Conservation (phyloP, 139 green algal genomes). For the Tetradesmus lagerheimii region DNA sequence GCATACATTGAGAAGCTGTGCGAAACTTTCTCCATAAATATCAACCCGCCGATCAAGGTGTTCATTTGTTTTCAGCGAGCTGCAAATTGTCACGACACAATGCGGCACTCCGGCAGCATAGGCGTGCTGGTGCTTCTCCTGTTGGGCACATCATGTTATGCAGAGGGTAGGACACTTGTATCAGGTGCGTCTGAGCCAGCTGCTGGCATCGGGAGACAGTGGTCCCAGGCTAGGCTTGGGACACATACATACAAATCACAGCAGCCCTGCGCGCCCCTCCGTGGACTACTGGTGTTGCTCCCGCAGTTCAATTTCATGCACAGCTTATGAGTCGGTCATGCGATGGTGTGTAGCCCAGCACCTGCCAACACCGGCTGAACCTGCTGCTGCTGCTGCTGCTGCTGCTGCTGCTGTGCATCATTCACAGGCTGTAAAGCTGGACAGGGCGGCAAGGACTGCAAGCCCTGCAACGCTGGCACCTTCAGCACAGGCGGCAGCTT, state of each 20-base stretch:
- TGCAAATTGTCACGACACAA: not conserved
- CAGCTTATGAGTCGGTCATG: too few species aligned
- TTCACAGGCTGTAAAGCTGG: not conserved
- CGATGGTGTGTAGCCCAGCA: not conserved
- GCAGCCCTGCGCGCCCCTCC: too few species aligned
- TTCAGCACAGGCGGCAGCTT: not conserved
- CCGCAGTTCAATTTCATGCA: too few species aligned
- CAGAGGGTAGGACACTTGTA: not conserved
- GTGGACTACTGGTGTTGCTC: too few species aligned
- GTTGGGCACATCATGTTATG: not conserved
- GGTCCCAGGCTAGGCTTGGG: not conserved
- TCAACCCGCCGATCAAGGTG: too few species aligned
- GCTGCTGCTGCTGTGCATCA: not conserved
- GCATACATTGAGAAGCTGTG: too few species aligned
- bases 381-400: not conserved
- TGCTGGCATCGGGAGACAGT: not conserved
- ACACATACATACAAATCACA: too few species aligned
- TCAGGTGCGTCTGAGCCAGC: not conserved
- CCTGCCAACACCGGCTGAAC: not conserved
- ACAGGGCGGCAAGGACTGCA: not conserved
- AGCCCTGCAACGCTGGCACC: not conserved
- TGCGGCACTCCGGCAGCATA: not conserved
- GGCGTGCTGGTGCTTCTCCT: not conserved
- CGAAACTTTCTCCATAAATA: too few species aligned
- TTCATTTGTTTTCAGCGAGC: too few species aligned